These are phyloP conservation scores for Alternaria solani DNA, from an alignment of 2,329 filamentous ascomycete species.

Conservation along the genomic window DNA sequence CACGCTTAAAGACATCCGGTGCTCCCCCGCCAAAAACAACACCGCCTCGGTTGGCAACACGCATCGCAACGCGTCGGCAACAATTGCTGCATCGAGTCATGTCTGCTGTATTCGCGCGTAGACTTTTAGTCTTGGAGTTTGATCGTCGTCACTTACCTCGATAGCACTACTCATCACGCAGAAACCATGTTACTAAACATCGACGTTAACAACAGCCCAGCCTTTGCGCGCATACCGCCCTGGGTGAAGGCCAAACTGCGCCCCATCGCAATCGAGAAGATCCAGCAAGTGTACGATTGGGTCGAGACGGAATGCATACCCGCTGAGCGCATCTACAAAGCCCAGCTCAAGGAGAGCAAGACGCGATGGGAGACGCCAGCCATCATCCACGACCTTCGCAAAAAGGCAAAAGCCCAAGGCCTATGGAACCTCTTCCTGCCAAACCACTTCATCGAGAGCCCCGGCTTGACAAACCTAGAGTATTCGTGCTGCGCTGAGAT, in stretches of 20 bases:
- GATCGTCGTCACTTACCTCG: conserved; percentile 9
- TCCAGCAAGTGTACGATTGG: conserved; percentile 54
- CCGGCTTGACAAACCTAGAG: conserved; percentile 57
- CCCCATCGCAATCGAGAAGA: conserved; percentile 53
- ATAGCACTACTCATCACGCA: neutral
- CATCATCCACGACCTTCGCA: conserved; percentile 53
- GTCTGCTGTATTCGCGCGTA: conserved; percentile 15
- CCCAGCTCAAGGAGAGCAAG: conserved; percentile 42
- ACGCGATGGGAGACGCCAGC: conserved; percentile 52
- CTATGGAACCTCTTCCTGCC: conserved; percentile 54
- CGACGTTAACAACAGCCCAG: conserved; percentile 42
- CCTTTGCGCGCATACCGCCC: conserved; percentile 51
- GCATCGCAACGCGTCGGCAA: conserved; percentile 29
- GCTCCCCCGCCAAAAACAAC: conserved; percentile 22
- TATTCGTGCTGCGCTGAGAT: conserved; percentile 58
- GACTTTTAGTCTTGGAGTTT: conserved; percentile 5
- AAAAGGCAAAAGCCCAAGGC: conserved; percentile 52
- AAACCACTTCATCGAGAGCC: conserved; percentile 54
- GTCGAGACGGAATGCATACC: conserved; percentile 57
- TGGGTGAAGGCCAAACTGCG: conserved; percentile 63
- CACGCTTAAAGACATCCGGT: conserved; percentile 38
- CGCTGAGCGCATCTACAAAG: conserved; percentile 54
- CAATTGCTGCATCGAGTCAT: conserved; percentile 24
- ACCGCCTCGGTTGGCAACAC: conserved; percentile 6
- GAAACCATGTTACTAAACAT: conserved; percentile 26